A percentile compares a stretch with the other conserved stretches of the same genome.
phyloP scores from a whole-genome alignment of 345 rosid species.

The Citrus inodora region DNA sequence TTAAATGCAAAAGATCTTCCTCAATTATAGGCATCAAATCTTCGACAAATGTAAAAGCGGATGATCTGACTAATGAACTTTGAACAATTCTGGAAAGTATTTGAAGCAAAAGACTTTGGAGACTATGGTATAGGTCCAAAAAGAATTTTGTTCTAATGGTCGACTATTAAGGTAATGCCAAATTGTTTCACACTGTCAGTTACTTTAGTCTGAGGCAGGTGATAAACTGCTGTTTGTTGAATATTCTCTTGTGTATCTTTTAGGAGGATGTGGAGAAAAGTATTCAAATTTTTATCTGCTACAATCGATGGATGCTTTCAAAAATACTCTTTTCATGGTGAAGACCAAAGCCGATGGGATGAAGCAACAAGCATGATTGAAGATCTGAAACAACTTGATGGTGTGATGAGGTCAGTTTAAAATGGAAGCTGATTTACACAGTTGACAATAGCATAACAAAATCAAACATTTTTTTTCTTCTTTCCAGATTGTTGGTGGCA shows the following conservation, averaged over 20 bases:
- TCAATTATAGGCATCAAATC: no score
- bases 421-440: background rate
- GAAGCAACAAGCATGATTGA: slow-evolving; percentile 1
- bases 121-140: background rate
- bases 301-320: background rate
- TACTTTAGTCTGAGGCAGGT: background rate
- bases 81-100: slow-evolving; percentile 11
- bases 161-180: slow-evolving; percentile 11
- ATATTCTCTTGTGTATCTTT: background rate
- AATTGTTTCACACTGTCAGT: background rate
- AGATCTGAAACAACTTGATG: background rate
- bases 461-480: background rate
- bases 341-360: background rate
- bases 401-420: background rate
- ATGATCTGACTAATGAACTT: background rate
- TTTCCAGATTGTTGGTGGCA: no score
- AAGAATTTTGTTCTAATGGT: background rate
- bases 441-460: background rate
- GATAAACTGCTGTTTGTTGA: background rate
- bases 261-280: slow-evolving; percentile 13
- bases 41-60: background rate
- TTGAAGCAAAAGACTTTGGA: background rate
- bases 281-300: slow-evolving; percentile 7
- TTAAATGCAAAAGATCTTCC: no score
- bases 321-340: background rate